These are phyloP conservation scores for Benincasa hispida DNA, from an alignment of 306 rosid genomes.

Conservation along the genomic window DNA sequence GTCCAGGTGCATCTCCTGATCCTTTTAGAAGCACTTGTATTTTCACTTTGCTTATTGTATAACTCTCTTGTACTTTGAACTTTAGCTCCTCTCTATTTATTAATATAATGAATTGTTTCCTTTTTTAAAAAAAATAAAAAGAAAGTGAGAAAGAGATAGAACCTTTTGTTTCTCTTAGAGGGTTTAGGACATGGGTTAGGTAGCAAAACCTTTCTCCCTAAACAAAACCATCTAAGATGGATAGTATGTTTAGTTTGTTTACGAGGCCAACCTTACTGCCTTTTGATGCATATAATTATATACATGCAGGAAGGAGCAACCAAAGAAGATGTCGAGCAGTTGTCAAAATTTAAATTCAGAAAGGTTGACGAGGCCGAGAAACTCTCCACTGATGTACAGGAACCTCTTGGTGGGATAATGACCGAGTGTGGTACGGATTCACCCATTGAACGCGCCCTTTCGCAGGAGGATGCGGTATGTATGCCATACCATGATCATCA, in stretches of 20 bases:
- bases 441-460: conserved; percentile 54
- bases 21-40: too few species aligned
- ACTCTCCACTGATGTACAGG: conserved; percentile 30
- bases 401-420: conserved; percentile 71
- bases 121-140: too few species aligned
- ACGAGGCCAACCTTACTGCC: neutral
- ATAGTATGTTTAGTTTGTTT: neutral
- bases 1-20: too few species aligned
- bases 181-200: neutral
- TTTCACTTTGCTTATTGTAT: too few species aligned
- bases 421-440: conserved; percentile 63
- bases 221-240: neutral
- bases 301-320: conserved; percentile 88
- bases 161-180: neutral
- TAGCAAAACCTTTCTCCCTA: neutral
- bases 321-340: conserved; percentile 80
- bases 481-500: neutral
- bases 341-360: conserved; percentile 65
- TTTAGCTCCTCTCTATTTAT: too few species aligned
- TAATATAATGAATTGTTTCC: too few species aligned
- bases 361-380: conserved; percentile 38
- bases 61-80: too few species aligned
- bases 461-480: conserved; percentile 78
- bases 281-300: neutral
- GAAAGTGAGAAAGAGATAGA: neutral